phyloP scores from a whole-genome alignment of 805 yeast species.

The Candida piceae region DNA sequence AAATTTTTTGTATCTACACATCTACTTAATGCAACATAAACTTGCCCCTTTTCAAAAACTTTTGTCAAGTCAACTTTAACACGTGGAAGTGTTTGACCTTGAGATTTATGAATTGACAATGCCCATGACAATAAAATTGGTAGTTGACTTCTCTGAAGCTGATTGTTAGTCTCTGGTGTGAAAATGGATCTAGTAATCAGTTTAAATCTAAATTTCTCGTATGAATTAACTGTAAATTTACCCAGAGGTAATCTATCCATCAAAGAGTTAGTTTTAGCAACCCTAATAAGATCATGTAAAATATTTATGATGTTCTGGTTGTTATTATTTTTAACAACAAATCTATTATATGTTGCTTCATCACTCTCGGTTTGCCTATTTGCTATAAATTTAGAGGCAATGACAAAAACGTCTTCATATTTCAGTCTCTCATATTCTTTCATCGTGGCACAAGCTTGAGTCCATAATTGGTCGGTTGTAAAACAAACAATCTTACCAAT shows the following conservation, averaged over 20 bases:
- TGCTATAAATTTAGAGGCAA: conserved; percentile 15
- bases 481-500: conserved; percentile 71
- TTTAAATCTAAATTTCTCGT: conserved; percentile 27
- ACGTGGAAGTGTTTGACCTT: conserved; percentile 74
- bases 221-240: conserved; percentile 34
- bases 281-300: conserved; percentile 18
- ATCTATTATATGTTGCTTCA: conserved; percentile 17
- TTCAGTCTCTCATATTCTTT: conserved; percentile 21
- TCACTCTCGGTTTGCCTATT: conserved; percentile 9
- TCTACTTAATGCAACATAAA: conserved; percentile 76
- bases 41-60: conserved; percentile 78
- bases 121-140: conserved; percentile 81
- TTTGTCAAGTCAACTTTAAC: conserved; percentile 63
- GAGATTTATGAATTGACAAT: conserved; percentile 77
- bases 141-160: conserved; percentile 46
- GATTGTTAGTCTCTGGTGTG: conserved; percentile 23
- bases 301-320: conserved; percentile 3
- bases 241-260: conserved; percentile 38
- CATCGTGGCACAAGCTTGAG: conserved; percentile 16
- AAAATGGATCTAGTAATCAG: conserved; percentile 34
- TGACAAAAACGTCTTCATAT: conserved; percentile 11
- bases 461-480: conserved; percentile 28
- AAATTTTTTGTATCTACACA: conserved; percentile 63
- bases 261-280: conserved; percentile 17
- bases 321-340: conserved; percentile 7